A percentile compares a stretch with the other conserved stretches of the same genome.
Evolutionary conservation across 805 yeast species (phyloP).

Genomic region (Kazachstania bromeliacearum): DNA sequence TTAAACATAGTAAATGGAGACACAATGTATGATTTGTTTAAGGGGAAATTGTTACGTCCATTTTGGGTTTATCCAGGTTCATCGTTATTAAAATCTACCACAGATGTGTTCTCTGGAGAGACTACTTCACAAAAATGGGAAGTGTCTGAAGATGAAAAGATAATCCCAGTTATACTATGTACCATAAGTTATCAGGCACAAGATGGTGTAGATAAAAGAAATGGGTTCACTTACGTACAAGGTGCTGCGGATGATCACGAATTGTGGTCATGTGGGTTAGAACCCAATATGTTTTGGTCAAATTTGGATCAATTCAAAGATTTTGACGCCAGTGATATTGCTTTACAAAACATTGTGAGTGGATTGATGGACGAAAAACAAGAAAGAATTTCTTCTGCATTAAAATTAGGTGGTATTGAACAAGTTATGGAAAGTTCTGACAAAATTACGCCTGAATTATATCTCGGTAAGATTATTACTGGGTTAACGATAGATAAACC

Average conservation of each 20-base stretch:
- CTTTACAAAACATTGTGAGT: conserved; percentile 14
- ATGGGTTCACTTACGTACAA: conserved; percentile 61
- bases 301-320: conserved; percentile 27
- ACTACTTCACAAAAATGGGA: conserved; percentile 25
- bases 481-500: conserved; percentile 7
- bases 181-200: conserved; percentile 56
- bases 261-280: conserved; percentile 57
- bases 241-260: conserved; percentile 97
- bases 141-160: conserved; percentile 27
- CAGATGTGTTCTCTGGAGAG: conserved; percentile 27
- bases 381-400: not conserved
- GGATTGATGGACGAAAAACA: conserved; percentile 1
- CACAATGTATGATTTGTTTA: conserved; percentile 26
- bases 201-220: conserved; percentile 42
- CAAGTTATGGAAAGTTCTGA: conserved; percentile 13
- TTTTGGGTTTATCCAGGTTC: conserved; percentile 59
- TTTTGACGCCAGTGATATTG: conserved; percentile 23
- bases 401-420: conserved; percentile 1
- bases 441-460: conserved; percentile 13
- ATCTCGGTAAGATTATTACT: conserved; percentile 15
- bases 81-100: conserved; percentile 13
- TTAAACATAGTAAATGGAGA: conserved; percentile 34
- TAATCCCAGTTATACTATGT: conserved; percentile 41
- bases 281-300: conserved; percentile 51
- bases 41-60: conserved; percentile 49